Evolutionary conservation across 1,139 yeast genomes (phyloP), one percentile per base, ranked within the genome.

Genomic region (Candida glucosophila): DNA sequence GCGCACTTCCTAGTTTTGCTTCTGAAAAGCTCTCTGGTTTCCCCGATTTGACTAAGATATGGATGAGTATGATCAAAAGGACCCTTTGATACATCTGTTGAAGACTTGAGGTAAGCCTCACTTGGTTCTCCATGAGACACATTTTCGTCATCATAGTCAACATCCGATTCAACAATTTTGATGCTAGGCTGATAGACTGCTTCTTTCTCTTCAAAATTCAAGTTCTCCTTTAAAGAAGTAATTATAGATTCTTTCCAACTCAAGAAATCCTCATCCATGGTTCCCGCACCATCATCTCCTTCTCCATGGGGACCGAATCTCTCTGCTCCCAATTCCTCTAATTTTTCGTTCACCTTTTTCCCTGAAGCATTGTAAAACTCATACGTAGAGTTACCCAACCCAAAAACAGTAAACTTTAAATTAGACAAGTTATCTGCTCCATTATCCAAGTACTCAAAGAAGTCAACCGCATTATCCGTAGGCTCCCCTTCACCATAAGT

Each of bases 401-500:
- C 96, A 47, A 88, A 88, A 30, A 85, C 70, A 33, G 86, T 71
- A 52, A 58, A 86, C 41, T 67, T 74, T 39, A 86, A 49, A 37
- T 67, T 71, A n/a, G 70, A 53, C 43, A 88, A 63, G 23, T 74
- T 70, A 31, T 69, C 76, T 22, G 74, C 74, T 22, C 73, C 80
- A 31, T 64, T 60, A 12, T 67, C 69, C 40, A 79, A 58, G 48
- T 61, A 76, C 28, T 73, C 75, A 42, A 64, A 62, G 49, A 90
- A 85, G 26, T 76, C 77, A 24, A 73, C 72, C 10, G 97, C 92
- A 41, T 82, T 82, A 52, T 90, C 98, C 14, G 98, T 90, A 38
- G 95, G 95, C 49, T 90, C 98, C 46, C 98, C 98, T 58, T 90
- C 98, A 42, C 98, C 98, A 44, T 90, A 90, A 7, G 96, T 86